Evolutionary conservation across 768 basidiomycete species (phyloP).

Genomic region (Chalciporus chontae): DNA sequence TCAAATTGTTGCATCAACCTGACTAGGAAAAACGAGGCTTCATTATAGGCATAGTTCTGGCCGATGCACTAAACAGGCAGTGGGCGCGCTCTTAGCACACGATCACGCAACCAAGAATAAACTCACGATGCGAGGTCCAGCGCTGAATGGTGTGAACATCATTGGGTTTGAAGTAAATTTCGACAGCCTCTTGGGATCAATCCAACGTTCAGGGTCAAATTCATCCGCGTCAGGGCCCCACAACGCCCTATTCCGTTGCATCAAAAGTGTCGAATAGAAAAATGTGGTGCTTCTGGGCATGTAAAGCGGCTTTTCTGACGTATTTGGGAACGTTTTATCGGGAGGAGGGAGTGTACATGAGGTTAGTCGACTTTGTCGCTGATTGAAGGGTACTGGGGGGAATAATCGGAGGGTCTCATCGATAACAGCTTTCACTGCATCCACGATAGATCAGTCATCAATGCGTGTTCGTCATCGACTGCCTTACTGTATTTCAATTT

Average conservation of each 20-base stretch:
- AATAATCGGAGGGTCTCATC: slow-evolving; percentile 77
- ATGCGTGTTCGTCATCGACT: slow-evolving; percentile 1
- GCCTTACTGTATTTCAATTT: slow-evolving; percentile 62
- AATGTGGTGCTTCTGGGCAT: slow-evolving; percentile 57
- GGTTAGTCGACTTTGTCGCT: slow-evolving; percentile 51
- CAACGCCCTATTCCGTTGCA: slow-evolving; percentile 60
- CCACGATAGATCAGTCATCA: slow-evolving; percentile 4
- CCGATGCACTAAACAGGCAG: slow-evolving; percentile 52
- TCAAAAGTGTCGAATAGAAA: slow-evolving; percentile 57
- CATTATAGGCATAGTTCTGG: slow-evolving; percentile 74
- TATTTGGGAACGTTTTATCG: slow-evolving; percentile 42
- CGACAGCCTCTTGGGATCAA: slow-evolving; percentile 51
- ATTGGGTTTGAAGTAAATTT: slow-evolving; percentile 55
- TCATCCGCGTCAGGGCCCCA: slow-evolving; percentile 76
- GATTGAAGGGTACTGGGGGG: slow-evolving; percentile 75
- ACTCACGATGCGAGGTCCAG: slow-evolving; percentile 56
- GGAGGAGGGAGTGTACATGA: slow-evolving; percentile 50
- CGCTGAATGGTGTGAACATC: slow-evolving; percentile 74
- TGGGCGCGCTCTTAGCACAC: slow-evolving; percentile 14
- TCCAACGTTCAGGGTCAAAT: slow-evolving; percentile 81
- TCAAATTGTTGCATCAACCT: slow-evolving; percentile 64
- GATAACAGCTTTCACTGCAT: slow-evolving; percentile 67
- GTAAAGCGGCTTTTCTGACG: slow-evolving; percentile 44
- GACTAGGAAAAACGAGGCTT: slow-evolving; percentile 70
- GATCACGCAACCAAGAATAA: slow-evolving; percentile 2